A percentile compares a stretch with the other conserved stretches of the same genome.
Conservation (phyloP, 805 yeast genomes). For the Metschnikowia kunwiensis region DNA sequence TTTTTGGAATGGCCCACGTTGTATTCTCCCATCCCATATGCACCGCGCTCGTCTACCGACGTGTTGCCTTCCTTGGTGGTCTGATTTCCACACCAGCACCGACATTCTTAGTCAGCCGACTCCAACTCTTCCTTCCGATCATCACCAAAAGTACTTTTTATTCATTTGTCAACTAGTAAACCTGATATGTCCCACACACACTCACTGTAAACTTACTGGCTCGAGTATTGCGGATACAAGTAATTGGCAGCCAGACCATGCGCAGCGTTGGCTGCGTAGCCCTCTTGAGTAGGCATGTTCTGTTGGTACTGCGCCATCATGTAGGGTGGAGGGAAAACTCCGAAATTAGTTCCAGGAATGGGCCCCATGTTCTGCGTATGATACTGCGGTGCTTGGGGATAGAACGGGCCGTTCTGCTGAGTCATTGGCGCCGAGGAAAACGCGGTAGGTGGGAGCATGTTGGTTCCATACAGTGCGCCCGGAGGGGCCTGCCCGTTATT, state of each 20-base stretch:
- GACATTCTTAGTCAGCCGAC: no score
- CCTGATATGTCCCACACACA: constrained; percentile 1
- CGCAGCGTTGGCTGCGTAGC: not conserved
- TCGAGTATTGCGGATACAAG: constrained; percentile 8
- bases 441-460: constrained; percentile 1
- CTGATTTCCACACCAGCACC: no score
- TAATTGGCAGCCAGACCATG: not conserved
- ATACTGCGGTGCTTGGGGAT: constrained; percentile 5
- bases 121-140: no score
- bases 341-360: not conserved
- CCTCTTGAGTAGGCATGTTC: constrained; percentile 1
- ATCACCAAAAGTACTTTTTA: no score
- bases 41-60: no score
- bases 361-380: constrained; percentile 4
- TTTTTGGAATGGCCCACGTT: no score
- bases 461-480: constrained; percentile 1
- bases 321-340: constrained; percentile 4
- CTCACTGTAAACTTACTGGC: constrained; percentile 1
- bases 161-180: no score
- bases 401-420: constrained; percentile 3
- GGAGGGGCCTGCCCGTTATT: constrained; percentile 1
- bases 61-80: no score
- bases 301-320: constrained; percentile 8
- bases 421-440: constrained; percentile 1
- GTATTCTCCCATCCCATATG: no score